phyloP scores from a whole-genome alignment of 208 protist genomes.

The Acanthamoeba castellanii region DNA sequence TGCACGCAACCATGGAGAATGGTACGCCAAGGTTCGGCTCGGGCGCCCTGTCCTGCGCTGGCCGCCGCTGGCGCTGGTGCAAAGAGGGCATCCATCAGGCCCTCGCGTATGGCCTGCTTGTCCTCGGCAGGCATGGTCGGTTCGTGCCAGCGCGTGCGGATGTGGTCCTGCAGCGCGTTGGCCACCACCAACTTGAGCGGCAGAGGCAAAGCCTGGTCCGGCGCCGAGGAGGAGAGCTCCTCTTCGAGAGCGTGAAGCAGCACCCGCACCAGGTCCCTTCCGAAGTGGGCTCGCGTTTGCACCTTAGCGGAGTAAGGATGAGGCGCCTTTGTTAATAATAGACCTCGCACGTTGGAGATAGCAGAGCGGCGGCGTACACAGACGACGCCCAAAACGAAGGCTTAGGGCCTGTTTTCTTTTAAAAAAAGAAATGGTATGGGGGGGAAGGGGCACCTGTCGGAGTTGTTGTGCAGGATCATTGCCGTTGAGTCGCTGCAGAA shows the following conservation, averaged over 20 bases:
- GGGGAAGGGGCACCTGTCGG: not conserved
- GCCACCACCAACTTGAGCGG: not conserved
- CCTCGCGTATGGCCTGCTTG: not conserved
- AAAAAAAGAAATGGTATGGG: not conserved
- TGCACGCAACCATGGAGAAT: not conserved
- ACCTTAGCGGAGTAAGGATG: too few species aligned
- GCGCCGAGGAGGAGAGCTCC: too few species aligned
- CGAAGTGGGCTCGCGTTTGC: not conserved
- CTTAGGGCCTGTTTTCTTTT: too few species aligned
- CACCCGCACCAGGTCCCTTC: not conserved
- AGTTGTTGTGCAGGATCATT: not conserved
- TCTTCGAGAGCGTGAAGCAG: not conserved
- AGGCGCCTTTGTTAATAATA: too few species aligned
- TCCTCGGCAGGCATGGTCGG: not conserved
- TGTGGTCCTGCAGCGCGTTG: not conserved
- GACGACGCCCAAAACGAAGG: too few species aligned
- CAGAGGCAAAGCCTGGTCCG: not conserved
- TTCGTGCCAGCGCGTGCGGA: not conserved
- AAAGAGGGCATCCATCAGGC: not conserved
- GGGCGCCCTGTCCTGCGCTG: not conserved
- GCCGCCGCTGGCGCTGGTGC: too few species aligned
- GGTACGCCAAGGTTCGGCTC: too few species aligned
- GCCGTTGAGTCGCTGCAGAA: not conserved
- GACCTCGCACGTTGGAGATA: too few species aligned
- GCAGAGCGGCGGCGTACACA: too few species aligned